A percentile compares a stretch with the other conserved stretches of the same genome.
Evolutionary conservation across 257 asterid genomes (phyloP).

Genomic region (Paulownia fortunei): DNA sequence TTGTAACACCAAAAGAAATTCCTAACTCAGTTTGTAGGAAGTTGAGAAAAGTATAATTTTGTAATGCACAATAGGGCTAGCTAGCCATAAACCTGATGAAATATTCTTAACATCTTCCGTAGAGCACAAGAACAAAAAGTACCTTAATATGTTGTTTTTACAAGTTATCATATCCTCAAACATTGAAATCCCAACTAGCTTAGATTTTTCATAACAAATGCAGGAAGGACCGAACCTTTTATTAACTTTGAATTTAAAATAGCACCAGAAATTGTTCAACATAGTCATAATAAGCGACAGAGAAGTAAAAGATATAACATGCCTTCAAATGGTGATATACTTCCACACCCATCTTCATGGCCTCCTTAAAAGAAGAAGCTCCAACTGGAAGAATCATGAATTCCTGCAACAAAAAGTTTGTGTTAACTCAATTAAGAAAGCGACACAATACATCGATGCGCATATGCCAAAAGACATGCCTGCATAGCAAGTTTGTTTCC

Average conservation of each 20-base stretch:
- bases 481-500: constrained; percentile 99
- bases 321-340: constrained; percentile 79
- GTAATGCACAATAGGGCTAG: not conserved
- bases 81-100: not conserved
- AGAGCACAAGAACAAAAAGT: not conserved
- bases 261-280: not conserved
- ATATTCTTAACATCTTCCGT: not conserved
- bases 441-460: not conserved
- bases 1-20: not conserved
- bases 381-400: constrained; percentile 98
- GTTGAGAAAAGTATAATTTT: not conserved
- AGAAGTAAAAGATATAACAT: constrained; percentile 6
- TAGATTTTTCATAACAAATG: not conserved
- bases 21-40: not conserved
- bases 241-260: not conserved
- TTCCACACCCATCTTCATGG: constrained; percentile 99
- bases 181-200: not conserved
- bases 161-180: not conserved
- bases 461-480: constrained; percentile 44
- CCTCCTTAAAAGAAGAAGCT: constrained; percentile 91
- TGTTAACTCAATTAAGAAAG: not conserved
- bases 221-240: not conserved
- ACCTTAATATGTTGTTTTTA: not conserved
- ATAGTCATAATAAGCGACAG: not conserved
- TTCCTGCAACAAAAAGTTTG: constrained; percentile 53